Evolutionary conservation across 257 asterid genomes (phyloP).

Genomic region (Primulina tabacum): DNA sequence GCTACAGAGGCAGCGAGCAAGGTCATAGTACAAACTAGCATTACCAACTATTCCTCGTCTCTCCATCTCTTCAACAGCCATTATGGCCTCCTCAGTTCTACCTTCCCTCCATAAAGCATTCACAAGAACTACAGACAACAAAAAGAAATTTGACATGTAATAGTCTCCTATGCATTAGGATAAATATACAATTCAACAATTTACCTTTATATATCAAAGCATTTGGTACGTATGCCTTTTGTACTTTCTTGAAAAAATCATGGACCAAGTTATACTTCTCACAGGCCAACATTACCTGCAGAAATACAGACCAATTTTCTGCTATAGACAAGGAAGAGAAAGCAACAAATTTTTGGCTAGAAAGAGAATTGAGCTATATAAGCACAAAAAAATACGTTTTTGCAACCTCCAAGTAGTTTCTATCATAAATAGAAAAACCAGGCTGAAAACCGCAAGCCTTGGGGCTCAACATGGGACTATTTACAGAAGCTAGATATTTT

Average conservation of each 20-base stretch:
- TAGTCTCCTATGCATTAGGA: slow-evolving; percentile 21
- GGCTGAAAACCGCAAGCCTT: neutral
- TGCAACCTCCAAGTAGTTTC: neutral
- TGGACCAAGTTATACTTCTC: slow-evolving; percentile 84
- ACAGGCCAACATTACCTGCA: slow-evolving; percentile 86
- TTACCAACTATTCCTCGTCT: slow-evolving; percentile 86
- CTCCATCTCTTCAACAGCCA: slow-evolving; percentile 86
- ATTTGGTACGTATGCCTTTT: slow-evolving; percentile 70
- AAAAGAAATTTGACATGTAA: slow-evolving; percentile 15
- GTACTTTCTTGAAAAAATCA: slow-evolving; percentile 82
- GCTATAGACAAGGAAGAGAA: neutral
- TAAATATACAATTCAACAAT: slow-evolving; percentile 4
- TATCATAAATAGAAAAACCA: neutral
- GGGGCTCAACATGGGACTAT: neutral
- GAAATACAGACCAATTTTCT: slow-evolving; percentile 23
- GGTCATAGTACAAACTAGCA: slow-evolving; percentile 84
- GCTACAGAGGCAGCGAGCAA: slow-evolving; percentile 94
- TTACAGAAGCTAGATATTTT: neutral
- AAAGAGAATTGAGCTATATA: neutral
- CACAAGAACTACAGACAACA: slow-evolving; percentile 59
- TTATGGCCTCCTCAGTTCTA: slow-evolving; percentile 63
- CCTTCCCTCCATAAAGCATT: slow-evolving; percentile 87
- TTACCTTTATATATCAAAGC: slow-evolving; percentile 88
- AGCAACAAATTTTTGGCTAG: neutral
- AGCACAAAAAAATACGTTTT: neutral